Evolutionary conservation across 192 early-diverging fungal genomes (phyloP), one percentile per base, ranked within the genome.

Genomic region (Podila horticola): DNA sequence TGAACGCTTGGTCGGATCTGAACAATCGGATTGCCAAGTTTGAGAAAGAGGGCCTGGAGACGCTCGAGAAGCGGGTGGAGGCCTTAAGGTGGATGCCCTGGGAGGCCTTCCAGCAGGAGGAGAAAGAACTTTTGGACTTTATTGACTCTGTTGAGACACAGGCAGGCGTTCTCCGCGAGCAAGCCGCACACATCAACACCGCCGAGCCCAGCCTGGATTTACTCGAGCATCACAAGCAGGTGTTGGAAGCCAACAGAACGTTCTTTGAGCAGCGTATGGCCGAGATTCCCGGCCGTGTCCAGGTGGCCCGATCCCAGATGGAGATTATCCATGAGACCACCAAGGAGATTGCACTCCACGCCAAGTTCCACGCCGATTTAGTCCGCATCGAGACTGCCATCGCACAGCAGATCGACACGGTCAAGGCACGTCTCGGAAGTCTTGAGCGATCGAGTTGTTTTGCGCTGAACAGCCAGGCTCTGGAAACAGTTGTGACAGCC

Each of bases 401-500:
- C 41, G 70, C 71, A 38, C 77, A 81, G 22, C 77, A 81, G 58
- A 81, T 81, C 30, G 77, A 81, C 24, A 66, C 71, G 36, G 77
- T 81, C 57, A 72, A 73, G 48, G 77, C 67, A 22, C 59, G 77
- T 33, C 57, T 72, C 3, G 77, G 77, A 12, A 73, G 77, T 52
- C 41, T 81, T 36, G 77, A 81, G 66, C 71, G 77, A 26, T 73
- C 77, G 22, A 81, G 77, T 69, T 81, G 77, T 24, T 81, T 81
- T 61, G 77, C 77, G 4, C 45, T 81, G 57, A 72, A 81, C 58
- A 81, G 77, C 34, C 62, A 69, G 62, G 77, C 69, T 3, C 58
- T 81, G 5, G 77, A 81, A 22, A 61, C 59, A 5, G 58, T 81
- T 13, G 77, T 81, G 38, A 55, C 38, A 41, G 71, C 70, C 0